These are phyloP conservation scores for Xerocomus cyaneibrunnescens DNA, from an alignment of 1,284 basidiomycete genomes.

Conservation along the genomic window DNA sequence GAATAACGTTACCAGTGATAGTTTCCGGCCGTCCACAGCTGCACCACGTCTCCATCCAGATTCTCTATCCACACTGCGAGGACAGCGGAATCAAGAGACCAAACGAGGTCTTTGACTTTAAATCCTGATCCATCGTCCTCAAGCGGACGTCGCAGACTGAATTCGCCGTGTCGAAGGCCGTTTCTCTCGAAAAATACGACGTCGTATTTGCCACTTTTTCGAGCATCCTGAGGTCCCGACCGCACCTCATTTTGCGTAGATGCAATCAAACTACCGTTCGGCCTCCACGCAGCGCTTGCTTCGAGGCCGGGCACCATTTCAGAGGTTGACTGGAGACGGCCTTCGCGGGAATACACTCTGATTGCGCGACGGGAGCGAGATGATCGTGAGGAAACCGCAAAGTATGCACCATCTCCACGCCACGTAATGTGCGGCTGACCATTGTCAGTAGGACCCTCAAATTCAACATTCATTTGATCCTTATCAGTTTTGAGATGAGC, in stretches of 20 bases:
- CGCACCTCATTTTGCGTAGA: slow-evolving; percentile 78
- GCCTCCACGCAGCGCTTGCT: slow-evolving; percentile 82
- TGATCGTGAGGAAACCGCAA: slow-evolving; percentile 78
- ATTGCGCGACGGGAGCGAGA: slow-evolving; percentile 51
- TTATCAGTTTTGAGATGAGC: slow-evolving; percentile 56
- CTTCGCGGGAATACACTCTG: slow-evolving; percentile 82
- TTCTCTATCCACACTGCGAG: slow-evolving; percentile 83
- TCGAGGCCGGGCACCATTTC: slow-evolving; percentile 85
- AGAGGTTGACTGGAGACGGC: slow-evolving; percentile 79
- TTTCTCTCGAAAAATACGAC: slow-evolving; percentile 96
- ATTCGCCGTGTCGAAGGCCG: slow-evolving; percentile 90
- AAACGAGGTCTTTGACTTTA: slow-evolving; percentile 72
- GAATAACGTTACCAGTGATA: slow-evolving; percentile 79
- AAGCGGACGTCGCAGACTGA: slow-evolving; percentile 58
- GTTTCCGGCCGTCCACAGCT: slow-evolving; percentile 94
- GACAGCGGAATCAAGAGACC: slow-evolving; percentile 90
- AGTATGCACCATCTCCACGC: slow-evolving; percentile 91
- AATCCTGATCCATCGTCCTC: slow-evolving; percentile 54
- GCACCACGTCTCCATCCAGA: slow-evolving; percentile 77
- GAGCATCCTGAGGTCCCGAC: slow-evolving; percentile 65
- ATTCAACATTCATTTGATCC: slow-evolving; percentile 40
- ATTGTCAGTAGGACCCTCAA: slow-evolving; percentile 73
- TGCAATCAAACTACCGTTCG: slow-evolving; percentile 86
- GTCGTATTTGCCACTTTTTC: slow-evolving; percentile 73
- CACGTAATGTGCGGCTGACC: slow-evolving; percentile 77